Evolutionary conservation across 73 alveolate species (phyloP).

Genomic region (Tetrahymena thermophila): DNA sequence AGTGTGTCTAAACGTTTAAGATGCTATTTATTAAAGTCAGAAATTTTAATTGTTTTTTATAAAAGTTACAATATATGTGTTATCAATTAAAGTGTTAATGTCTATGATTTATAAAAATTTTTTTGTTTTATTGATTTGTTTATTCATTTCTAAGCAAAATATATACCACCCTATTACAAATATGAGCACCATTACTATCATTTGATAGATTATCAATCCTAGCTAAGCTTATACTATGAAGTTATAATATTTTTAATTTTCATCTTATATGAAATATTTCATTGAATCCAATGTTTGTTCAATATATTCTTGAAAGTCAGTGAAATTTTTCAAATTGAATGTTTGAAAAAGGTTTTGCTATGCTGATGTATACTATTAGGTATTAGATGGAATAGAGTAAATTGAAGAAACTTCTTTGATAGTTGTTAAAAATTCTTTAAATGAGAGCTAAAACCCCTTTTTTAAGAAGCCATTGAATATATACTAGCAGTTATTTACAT

Average conservation of each 20-base stretch:
- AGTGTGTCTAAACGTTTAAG: neutral
- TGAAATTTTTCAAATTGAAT: neutral
- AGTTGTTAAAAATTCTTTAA: neutral
- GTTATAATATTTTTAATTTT: neutral
- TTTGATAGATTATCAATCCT: neutral
- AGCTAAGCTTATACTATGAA: neutral
- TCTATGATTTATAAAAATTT: neutral
- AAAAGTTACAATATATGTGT: neutral
- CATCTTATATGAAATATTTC: neutral
- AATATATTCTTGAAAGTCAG: neutral
- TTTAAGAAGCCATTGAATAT: neutral
- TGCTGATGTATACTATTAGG: neutral
- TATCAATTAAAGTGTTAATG: neutral
- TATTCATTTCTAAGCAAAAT: neutral
- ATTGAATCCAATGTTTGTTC: neutral
- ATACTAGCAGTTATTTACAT: neutral
- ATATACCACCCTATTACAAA: neutral
- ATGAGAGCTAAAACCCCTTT: neutral
- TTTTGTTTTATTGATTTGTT: neutral
- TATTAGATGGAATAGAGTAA: neutral
- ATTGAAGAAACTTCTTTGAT: neutral
- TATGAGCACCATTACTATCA: neutral
- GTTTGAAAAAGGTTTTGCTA: neutral
- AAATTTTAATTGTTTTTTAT: neutral
- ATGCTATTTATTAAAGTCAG: neutral